These are phyloP conservation scores for Stemphylium vesicarium DNA, from an alignment of 2,329 filamentous ascomycete species.

Conservation along the genomic window DNA sequence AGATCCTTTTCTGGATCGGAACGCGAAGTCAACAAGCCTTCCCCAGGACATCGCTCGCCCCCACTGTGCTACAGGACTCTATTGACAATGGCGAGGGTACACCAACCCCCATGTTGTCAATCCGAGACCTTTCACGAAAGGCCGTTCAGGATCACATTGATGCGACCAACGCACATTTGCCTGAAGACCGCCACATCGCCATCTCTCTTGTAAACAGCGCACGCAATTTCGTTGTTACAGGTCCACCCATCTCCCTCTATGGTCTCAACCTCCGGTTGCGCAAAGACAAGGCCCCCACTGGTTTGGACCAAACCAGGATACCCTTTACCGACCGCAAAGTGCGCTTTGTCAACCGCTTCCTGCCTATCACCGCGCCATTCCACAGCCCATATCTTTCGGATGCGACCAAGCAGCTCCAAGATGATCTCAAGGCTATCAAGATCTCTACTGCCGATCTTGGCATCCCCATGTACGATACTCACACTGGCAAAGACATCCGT, in stretches of 20 bases:
- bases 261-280: conserved; percentile 93
- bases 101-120: conserved; percentile 97
- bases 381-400: conserved; percentile 92
- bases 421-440: conserved; percentile 82
- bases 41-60: conserved; percentile 90
- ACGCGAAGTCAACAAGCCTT: conserved; percentile 97
- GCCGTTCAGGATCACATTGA: conserved; percentile 97
- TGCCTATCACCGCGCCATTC: conserved; percentile 97
- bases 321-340: conserved; percentile 96
- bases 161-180: conserved; percentile 94
- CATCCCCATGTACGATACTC: conserved; percentile 84
- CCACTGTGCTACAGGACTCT: conserved; percentile 89
- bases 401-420: conserved; percentile 80
- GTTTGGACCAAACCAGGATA: conserved; percentile 91
- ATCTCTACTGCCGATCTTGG: conserved; percentile 76
- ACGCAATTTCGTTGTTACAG: conserved; percentile 94
- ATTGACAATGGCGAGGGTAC: conserved; percentile 92
- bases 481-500: conserved; percentile 81
- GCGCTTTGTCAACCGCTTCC: conserved; percentile 94
- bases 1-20: conserved; percentile 98
- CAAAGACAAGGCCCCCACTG: conserved; percentile 97
- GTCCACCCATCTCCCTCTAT: conserved; percentile 93
- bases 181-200: conserved; percentile 87
- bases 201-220: conserved; percentile 97
- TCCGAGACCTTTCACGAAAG: conserved; percentile 85